Percentiles rank a stretch among this genome's conserved stretches.
These are phyloP conservation scores for Rhodamnia argentea DNA, from an alignment of 345 rosid genomes.

Conservation along the genomic window DNA sequence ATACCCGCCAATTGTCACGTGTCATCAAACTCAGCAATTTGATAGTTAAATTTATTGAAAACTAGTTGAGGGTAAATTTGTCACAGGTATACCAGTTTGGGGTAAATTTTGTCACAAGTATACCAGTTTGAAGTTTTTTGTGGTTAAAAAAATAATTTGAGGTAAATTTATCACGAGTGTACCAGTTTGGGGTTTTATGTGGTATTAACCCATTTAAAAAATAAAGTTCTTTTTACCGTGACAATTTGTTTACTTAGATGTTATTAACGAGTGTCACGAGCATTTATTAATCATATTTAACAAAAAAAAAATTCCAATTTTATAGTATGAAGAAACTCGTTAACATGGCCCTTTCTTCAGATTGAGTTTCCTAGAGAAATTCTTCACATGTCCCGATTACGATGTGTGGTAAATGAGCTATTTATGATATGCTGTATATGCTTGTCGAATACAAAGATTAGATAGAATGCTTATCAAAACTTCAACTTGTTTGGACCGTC, in stretches of 20 bases:
- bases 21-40: no score
- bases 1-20: no score
- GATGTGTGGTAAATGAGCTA: not conserved
- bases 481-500: not conserved
- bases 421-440: not conserved
- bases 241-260: not conserved
- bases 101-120: no score
- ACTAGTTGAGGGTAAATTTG: no score
- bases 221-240: not conserved
- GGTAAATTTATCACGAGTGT: no score
- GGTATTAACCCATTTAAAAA: no score
- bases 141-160: no score
- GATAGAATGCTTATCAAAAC: not conserved
- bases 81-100: no score
- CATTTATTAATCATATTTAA: not conserved
- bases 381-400: not conserved
- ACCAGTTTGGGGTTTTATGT: no score
- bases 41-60: no score
- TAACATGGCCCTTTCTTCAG: not conserved
- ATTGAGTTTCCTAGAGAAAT: not conserved
- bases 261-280: not conserved
- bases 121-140: no score
- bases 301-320: not conserved
- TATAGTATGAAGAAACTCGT: not conserved
- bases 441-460: not conserved